Evolutionary conservation across 2,329 filamentous ascomycete species (phyloP).

Genomic region (Xylariales sp.): DNA sequence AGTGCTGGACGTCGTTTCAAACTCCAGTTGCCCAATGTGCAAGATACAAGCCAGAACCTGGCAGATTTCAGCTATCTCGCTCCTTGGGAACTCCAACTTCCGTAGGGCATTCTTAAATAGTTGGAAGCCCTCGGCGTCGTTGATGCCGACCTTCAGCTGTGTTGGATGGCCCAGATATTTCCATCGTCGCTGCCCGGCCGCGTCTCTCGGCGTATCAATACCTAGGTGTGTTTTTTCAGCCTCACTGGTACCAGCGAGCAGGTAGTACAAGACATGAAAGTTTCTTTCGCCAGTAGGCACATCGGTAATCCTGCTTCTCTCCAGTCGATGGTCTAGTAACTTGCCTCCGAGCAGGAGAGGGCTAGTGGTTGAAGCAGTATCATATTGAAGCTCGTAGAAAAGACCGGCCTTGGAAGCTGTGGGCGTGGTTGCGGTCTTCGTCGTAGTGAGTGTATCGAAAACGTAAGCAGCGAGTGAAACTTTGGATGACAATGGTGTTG

Average conservation of each 20-base stretch:
- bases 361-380: conserved; percentile 78
- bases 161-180: conserved; percentile 94
- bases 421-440: conserved; percentile 91
- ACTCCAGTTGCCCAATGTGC: conserved; percentile 97
- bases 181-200: conserved; percentile 72
- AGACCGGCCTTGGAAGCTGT: conserved; percentile 94
- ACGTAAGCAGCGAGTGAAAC: conserved; percentile 90
- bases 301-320: conserved; percentile 84
- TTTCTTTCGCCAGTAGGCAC: conserved; percentile 95
- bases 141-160: conserved; percentile 94
- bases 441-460: conserved; percentile 94
- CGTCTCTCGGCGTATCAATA: conserved; percentile 40
- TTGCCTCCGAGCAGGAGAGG: conserved; percentile 92
- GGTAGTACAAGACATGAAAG: conserved; percentile 94
- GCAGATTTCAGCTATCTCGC: conserved; percentile 94
- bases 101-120: conserved; percentile 94
- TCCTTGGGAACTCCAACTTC: conserved; percentile 88
- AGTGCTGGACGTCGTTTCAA: conserved; percentile 76
- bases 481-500: conserved; percentile 89
- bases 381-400: conserved; percentile 95
- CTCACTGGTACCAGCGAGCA: conserved; percentile 84
- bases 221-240: conserved; percentile 86
- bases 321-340: conserved; percentile 86
- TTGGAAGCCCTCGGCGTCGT: conserved; percentile 92
- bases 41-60: conserved; percentile 90